phyloP scores from a whole-genome alignment of 192 early-diverging fungal species.

The Rhizophagus clarus region DNA sequence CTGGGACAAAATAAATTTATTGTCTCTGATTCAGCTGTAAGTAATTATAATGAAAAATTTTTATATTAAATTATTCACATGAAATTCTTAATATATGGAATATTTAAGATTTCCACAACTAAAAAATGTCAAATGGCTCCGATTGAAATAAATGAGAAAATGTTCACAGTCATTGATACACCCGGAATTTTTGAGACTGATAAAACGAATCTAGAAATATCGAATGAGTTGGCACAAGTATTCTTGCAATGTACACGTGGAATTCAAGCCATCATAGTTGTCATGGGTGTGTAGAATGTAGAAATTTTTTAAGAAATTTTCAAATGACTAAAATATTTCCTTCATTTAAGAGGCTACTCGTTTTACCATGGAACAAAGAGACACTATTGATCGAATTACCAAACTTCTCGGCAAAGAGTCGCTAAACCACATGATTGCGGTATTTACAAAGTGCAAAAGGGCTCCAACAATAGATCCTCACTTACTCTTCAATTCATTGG shows the following conservation, averaged over 20 bases:
- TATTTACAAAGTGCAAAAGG: neutral
- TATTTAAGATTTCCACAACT: too few relatives aligned
- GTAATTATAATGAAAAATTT: too few relatives aligned
- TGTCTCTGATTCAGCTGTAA: too few relatives aligned
- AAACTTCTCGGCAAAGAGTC: neutral
- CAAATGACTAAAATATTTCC: too few relatives aligned
- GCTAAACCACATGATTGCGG: neutral
- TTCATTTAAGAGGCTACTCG: neutral
- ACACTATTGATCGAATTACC: neutral
- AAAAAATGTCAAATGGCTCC: too few relatives aligned
- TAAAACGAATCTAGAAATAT: neutral
- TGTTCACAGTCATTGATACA: neutral
- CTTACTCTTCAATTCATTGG: neutral
- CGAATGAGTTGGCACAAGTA: neutral
- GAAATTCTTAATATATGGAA: too few relatives aligned
- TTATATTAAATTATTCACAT: too few relatives aligned
- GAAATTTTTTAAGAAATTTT: too few relatives aligned
- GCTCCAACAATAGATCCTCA: neutral
- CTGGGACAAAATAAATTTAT: too few relatives aligned
- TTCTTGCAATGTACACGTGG: neutral
- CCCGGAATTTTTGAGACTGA: neutral
- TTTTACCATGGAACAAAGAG: neutral
- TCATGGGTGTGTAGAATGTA: neutral
- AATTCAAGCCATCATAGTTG: slow-evolving; percentile 5
- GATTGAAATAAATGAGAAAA: too few relatives aligned